phyloP scores from a whole-genome alignment of 2,329 filamentous ascomycete species.

The Venturia oleaginea region DNA sequence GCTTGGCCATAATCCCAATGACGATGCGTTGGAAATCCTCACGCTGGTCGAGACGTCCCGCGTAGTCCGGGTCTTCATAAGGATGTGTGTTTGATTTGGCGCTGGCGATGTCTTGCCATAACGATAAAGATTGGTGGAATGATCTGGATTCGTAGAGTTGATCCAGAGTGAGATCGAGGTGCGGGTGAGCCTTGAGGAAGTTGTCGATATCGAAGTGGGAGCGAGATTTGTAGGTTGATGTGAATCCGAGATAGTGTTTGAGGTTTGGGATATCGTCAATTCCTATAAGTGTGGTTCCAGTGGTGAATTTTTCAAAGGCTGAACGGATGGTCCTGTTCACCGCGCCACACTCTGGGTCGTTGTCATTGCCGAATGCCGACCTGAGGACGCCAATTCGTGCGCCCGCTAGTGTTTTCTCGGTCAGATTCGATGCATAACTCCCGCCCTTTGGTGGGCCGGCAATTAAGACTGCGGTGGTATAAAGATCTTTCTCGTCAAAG shows the following conservation, averaged over 20 bases:
- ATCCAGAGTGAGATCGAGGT: conserved; percentile 18
- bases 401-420: neutral
- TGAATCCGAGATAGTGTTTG: conserved; percentile 17
- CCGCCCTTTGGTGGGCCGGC: conserved; percentile 9
- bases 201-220: conserved; percentile 22
- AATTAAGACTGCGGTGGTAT: conserved; percentile 7
- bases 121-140: conserved; percentile 19
- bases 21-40: conserved; percentile 24
- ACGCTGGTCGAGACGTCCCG: conserved; percentile 19
- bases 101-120: conserved; percentile 20
- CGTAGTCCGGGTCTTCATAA: conserved; percentile 22
- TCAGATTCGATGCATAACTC: conserved; percentile 8
- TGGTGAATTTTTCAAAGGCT: conserved; percentile 15
- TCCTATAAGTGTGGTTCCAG: conserved; percentile 20
- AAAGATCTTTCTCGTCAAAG: conserved; percentile 4
- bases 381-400: conserved; percentile 18
- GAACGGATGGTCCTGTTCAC: conserved; percentile 16
- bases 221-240: conserved; percentile 18
- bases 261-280: conserved; percentile 19
- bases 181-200: conserved; percentile 18
- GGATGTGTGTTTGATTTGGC: conserved; percentile 18
- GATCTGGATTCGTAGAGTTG: conserved; percentile 17
- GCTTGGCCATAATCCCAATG: conserved; percentile 23
- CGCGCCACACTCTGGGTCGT: conserved; percentile 12
- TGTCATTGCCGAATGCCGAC: conserved; percentile 19